Base-by-base conservation (phyloP, 2,329 filamentous ascomycete genomes). In the Talaromyces islandicus region DNA sequence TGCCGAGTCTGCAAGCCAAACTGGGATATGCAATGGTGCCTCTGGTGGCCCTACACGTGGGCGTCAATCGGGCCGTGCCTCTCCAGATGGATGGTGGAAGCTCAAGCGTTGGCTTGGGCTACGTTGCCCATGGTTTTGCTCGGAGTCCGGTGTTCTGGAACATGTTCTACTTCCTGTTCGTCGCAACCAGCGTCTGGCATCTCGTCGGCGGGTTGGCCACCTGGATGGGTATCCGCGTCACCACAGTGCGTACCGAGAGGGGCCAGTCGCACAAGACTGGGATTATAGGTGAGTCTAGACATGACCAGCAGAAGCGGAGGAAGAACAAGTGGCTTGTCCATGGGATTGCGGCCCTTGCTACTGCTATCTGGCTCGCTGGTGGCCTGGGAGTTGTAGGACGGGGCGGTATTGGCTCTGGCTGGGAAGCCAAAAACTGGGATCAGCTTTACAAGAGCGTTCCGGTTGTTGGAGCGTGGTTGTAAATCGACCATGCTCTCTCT, bases 201-300 rank as follows among this genome's bases (percentile, higher is more conserved):
- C 86, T 92, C 72, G 84, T 90, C 7, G 95, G 91, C 85, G 92
- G 92, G 2, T 85, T 86, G 76, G 90, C 91, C n/a, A 88, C 85
- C 73, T 97, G 91, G 89, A 77, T 92, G 62, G 86, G 86, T 0
- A 78, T 70, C 78, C 77, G 71, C 75, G 67, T 71, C 74, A 77
- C 67, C 21, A 77, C 69, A 29, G 62, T 65, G 25, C 67, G 71
- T 27, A 72, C 67, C 54, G 65, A 70, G 51, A 65, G 66, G 14
- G 61, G 65, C 4, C 63, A 65, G 57, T 43, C 73, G 68, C 54
- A 70, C 69, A 21, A 69, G 70, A 59, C 62, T 75, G 62, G 71
- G 62, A 61, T 69, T 68, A 0, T 62, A 25, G 60, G 60, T 70
- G 83, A 85, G 63, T 83, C 78, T 68, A 77, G 74, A 67, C 80